A percentile compares a stretch with the other conserved stretches of the same genome.
phyloP scores from a whole-genome alignment of 148 eudicot species.

The Silene latifolia region DNA sequence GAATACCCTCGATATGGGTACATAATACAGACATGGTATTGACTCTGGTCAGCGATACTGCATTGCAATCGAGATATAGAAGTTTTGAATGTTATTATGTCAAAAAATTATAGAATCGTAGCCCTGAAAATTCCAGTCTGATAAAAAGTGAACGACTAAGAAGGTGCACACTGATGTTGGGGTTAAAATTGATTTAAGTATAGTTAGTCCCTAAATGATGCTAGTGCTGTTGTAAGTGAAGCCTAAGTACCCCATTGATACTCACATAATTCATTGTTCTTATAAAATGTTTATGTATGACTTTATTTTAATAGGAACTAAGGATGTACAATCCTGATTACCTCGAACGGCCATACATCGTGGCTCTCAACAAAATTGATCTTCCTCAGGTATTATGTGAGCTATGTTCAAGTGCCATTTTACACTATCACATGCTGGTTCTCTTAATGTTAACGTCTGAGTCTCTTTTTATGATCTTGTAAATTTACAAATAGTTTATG shows the following conservation, averaged over 20 bases:
- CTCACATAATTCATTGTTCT: neutral
- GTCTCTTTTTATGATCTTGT: constrained; percentile 6
- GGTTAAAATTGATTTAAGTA: neutral
- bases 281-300: neutral
- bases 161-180: neutral
- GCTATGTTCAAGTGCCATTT: constrained; percentile 5
- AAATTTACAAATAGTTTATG: neutral
- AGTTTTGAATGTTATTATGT: neutral
- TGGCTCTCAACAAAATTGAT: constrained; percentile 93
- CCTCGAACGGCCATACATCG: constrained; percentile 83
- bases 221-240: constrained; percentile 1
- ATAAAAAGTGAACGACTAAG: neutral
- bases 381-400: constrained; percentile 63
- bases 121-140: neutral
- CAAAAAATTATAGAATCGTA: neutral
- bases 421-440: constrained; percentile 12
- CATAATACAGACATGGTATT: neutral
- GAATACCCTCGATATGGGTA: neutral
- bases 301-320: constrained; percentile 47
- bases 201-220: neutral
- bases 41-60: neutral
- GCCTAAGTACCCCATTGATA: neutral
- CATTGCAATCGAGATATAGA: neutral
- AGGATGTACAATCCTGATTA: constrained; percentile 98
- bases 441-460: neutral